A percentile compares a stretch with the other conserved stretches of the same genome.
These are phyloP conservation scores for Colletotrichum lupini DNA, from an alignment of 2,329 filamentous ascomycete genomes.

Conservation along the genomic window DNA sequence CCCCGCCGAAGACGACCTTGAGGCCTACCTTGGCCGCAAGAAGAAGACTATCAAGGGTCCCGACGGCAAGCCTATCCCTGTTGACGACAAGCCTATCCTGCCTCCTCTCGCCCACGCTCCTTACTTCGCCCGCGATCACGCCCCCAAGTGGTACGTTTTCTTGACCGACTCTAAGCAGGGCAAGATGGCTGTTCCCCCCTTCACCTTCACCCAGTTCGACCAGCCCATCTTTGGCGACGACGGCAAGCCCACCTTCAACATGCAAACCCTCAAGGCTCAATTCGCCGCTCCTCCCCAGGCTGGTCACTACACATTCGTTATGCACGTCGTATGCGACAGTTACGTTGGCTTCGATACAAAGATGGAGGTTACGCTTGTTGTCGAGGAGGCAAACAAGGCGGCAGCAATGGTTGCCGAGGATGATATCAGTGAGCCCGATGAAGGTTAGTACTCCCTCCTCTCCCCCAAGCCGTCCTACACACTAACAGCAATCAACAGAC, in stretches of 20 bases:
- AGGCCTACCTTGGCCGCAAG: slow-evolving; percentile 83
- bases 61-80: slow-evolving; percentile 65
- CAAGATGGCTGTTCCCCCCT: slow-evolving; percentile 96
- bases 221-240: slow-evolving; percentile 84
- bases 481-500: slow-evolving; percentile 64
- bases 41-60: slow-evolving; percentile 72
- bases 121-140: slow-evolving; percentile 88
- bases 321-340: slow-evolving; percentile 94
- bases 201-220: slow-evolving; percentile 94
- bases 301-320: slow-evolving; percentile 92
- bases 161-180: slow-evolving; percentile 93
- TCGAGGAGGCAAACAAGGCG: slow-evolving; percentile 90
- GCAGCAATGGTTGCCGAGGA: slow-evolving; percentile 85
- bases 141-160: slow-evolving; percentile 94
- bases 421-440: slow-evolving; percentile 97
- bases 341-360: slow-evolving; percentile 95
- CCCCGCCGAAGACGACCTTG: slow-evolving; percentile 90
- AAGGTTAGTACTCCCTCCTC: slow-evolving; percentile 69
- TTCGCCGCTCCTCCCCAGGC: slow-evolving; percentile 94
- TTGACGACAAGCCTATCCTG: slow-evolving; percentile 74
- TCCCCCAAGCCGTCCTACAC: slow-evolving; percentile 32
- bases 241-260: slow-evolving; percentile 89
- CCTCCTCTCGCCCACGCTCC: slow-evolving; percentile 92
- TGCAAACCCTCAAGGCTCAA: slow-evolving; percentile 97
- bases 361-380: slow-evolving; percentile 87